Conservation (phyloP, 805 yeast genomes). For the Lipomyces spencermartinsiae region DNA sequence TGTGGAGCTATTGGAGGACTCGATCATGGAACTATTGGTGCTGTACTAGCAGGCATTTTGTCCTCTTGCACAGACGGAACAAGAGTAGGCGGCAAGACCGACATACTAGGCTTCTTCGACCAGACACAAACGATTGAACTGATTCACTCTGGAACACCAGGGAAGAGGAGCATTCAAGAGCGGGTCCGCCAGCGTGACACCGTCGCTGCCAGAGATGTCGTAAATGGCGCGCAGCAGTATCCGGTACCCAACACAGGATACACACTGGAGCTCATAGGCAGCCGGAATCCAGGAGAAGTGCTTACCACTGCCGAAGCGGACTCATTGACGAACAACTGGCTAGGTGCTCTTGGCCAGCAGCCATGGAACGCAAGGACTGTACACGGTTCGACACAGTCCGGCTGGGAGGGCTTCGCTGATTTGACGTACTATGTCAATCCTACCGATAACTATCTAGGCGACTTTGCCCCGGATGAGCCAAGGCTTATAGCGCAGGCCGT, state of each 20-base stretch:
- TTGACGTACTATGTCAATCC: conserved; percentile 8
- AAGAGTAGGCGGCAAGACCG: conserved; percentile 10
- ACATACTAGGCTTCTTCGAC: conserved; percentile 2
- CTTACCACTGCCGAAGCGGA: conserved; percentile 2
- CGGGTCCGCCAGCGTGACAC: conserved; percentile 2
- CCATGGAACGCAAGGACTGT: conserved; percentile 7
- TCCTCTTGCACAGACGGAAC: conserved; percentile 10
- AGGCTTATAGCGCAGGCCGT: conserved; percentile 11
- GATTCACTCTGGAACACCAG: conserved; percentile 8
- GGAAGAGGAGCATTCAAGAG: conserved; percentile 8
- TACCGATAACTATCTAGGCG: conserved; percentile 7
- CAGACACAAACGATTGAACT: conserved; percentile 7
- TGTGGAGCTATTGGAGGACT: conserved; percentile 10
- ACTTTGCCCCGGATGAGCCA: conserved; percentile 7
- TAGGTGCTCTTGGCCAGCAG: conserved; percentile 2
- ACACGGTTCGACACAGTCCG: conserved; percentile 10
- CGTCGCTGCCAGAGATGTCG: conserved; percentile 5
- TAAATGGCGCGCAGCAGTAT: conserved; percentile 6
- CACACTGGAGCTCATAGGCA: conserved; percentile 10
- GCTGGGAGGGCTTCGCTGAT: conserved; percentile 8
- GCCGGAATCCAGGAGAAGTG: conserved; percentile 9
- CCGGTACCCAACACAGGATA: conserved; percentile 8
- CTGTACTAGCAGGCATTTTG: conserved; percentile 7
- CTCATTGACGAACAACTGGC: conserved; percentile 11
- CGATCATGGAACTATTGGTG: conserved; percentile 1